These are phyloP conservation scores for Paramyrothecium sp. DNA, from an alignment of 2,329 filamentous ascomycete species.

Conservation along the genomic window DNA sequence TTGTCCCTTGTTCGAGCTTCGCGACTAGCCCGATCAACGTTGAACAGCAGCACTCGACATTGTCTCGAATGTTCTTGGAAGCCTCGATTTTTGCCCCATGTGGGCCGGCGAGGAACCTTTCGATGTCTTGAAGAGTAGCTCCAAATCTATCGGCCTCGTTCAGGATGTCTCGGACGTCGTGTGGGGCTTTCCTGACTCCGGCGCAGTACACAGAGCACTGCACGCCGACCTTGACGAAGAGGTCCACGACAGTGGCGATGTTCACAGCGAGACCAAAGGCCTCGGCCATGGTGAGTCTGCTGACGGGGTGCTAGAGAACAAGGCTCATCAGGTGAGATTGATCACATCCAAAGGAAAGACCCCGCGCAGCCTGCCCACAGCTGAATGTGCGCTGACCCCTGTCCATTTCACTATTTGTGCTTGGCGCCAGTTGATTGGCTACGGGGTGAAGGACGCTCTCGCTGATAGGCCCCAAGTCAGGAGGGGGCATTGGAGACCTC, in stretches of 20 bases:
- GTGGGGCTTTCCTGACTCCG: conserved; percentile 6
- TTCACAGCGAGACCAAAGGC: conserved; percentile 8
- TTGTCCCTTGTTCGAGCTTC: conserved; percentile 6
- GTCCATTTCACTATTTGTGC: too few species aligned
- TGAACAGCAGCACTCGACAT: conserved; percentile 1
- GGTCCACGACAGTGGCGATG: conserved; percentile 8
- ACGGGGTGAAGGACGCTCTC: too few species aligned
- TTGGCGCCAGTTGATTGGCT: too few species aligned
- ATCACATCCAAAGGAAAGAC: too few species aligned
- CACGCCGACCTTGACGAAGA: conserved; percentile 9
- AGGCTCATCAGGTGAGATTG: too few species aligned
- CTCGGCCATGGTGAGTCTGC: conserved; percentile 4
- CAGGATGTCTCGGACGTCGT: conserved; percentile 7
- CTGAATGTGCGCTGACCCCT: too few species aligned
- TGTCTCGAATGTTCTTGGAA: conserved; percentile 1
- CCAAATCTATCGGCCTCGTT: conserved; percentile 6
- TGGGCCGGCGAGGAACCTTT: conserved; percentile 1
- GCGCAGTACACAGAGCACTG: conserved; percentile 9
- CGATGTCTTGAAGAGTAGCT: conserved; percentile 7
- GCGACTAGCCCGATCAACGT: conserved; percentile 1
- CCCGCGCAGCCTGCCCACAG: too few species aligned
- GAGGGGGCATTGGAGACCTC: too few species aligned
- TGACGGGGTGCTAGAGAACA: not conserved
- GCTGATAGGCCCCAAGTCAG: too few species aligned
- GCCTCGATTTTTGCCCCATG: conserved; percentile 5